Conservation (phyloP, 805 yeast genomes). For the Wickerhamiella australiensis region DNA sequence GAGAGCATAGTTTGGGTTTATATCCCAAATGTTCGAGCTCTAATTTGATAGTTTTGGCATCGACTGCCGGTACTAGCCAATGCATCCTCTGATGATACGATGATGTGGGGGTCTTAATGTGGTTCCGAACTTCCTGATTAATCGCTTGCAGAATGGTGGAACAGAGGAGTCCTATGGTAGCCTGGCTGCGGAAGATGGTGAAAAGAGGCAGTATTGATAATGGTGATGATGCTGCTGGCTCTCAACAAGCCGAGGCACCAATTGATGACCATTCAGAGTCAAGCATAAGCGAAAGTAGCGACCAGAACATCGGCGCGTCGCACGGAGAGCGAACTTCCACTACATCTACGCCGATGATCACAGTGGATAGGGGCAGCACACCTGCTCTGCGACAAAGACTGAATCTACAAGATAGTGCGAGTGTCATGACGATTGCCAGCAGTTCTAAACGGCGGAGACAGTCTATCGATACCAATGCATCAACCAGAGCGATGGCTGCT, state of each 20-base stretch:
- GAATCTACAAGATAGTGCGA: slow-evolving; percentile 21
- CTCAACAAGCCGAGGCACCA: background rate
- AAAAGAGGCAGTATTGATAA: slow-evolving; percentile 4
- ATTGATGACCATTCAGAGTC: background rate
- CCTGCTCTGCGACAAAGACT: slow-evolving; percentile 3
- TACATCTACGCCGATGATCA: background rate
- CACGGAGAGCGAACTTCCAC: background rate
- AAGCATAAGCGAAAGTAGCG: background rate
- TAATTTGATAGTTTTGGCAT: slow-evolving; percentile 1
- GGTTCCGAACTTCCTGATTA: background rate
- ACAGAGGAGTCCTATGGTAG: slow-evolving; percentile 10
- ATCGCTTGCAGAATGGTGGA: slow-evolving; percentile 11
- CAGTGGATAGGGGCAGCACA: background rate
- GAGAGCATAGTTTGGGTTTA: background rate
- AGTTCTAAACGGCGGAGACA: slow-evolving; percentile 29
- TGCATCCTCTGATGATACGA: background rate
- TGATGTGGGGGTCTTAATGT: background rate
- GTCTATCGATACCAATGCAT: slow-evolving; percentile 30
- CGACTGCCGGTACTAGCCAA: slow-evolving; percentile 3
- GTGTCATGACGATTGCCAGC: slow-evolving; percentile 30
- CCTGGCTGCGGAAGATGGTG: slow-evolving; percentile 13
- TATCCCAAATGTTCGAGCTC: background rate
- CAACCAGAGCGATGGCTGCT: slow-evolving; percentile 29
- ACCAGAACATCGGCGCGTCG: background rate
- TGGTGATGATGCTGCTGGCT: background rate